phyloP scores from a whole-genome alignment of 2,329 filamentous ascomycete species.

The Thermothelomyces thermophilus region DNA sequence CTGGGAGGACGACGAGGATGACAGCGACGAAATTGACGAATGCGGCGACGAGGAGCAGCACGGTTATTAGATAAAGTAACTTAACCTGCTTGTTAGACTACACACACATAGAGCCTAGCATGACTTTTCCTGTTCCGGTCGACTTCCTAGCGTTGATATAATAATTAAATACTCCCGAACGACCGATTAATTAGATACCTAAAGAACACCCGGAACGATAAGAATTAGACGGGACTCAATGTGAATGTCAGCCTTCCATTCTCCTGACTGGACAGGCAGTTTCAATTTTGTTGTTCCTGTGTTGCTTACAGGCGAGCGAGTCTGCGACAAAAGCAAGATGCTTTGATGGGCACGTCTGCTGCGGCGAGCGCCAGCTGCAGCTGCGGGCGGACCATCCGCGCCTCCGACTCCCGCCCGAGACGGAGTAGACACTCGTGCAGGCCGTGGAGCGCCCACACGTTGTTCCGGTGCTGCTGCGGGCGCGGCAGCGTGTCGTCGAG shows the following conservation, averaged over 20 bases:
- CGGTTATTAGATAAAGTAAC: background rate
- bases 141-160: background rate
- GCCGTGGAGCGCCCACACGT: conserved; percentile 70
- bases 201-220: too few relatives aligned
- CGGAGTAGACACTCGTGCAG: conserved; percentile 62
- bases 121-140: background rate
- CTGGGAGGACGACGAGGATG: conserved; percentile 34
- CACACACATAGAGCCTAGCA: background rate
- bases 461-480: conserved; percentile 60
- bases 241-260: too few relatives aligned
- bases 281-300: too few relatives aligned
- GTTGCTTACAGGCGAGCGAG: background rate
- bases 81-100: background rate
- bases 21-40: conserved; percentile 20
- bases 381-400: conserved; percentile 34
- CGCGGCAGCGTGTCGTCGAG: conserved; percentile 54
- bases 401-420: conserved; percentile 41
- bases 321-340: conserved; percentile 49
- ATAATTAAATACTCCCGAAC: background rate
- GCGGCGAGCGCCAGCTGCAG: conserved; percentile 46
- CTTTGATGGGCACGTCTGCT: conserved; percentile 52
- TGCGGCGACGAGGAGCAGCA: background rate
- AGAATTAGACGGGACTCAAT: background rate
- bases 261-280: too few relatives aligned
- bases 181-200: too few relatives aligned